Percentiles rank a stretch among this genome's conserved stretches.
These are phyloP conservation scores for Mucor indicus DNA, from an alignment of 371 early-diverging fungal species.

Conservation along the genomic window DNA sequence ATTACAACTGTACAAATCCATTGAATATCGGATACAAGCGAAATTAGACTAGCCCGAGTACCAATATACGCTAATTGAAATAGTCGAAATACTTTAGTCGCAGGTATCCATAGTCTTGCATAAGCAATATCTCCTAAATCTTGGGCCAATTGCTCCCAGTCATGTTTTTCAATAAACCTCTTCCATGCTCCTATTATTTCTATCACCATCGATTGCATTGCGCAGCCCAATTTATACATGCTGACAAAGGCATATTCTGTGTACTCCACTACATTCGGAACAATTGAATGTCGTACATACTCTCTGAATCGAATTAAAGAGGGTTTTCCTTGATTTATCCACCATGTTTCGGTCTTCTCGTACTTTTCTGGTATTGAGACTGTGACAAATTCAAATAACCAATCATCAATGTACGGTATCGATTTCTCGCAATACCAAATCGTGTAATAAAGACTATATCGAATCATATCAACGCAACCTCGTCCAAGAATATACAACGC, in stretches of 20 bases:
- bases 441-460: conserved; percentile 14
- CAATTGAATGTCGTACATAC: neutral
- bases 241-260: neutral
- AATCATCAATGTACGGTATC: conserved; percentile 32
- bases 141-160: conserved; percentile 24
- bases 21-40: conserved; percentile 13
- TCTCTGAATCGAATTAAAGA: neutral
- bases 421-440: conserved; percentile 26
- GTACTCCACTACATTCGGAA: conserved; percentile 1
- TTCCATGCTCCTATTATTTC: conserved; percentile 13
- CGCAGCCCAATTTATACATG: conserved; percentile 3
- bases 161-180: conserved; percentile 18
- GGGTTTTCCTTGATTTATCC: conserved; percentile 17
- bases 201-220: neutral
- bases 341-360: conserved; percentile 20
- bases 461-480: conserved; percentile 12
- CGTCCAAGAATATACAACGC: conserved; percentile 25
- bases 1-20: conserved; percentile 14
- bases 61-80: conserved; percentile 18
- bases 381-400: conserved; percentile 35
- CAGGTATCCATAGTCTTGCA: conserved; percentile 16
- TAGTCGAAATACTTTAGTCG: conserved; percentile 2
- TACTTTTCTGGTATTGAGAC: conserved; percentile 19
- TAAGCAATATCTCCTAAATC: conserved; percentile 17
- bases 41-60: neutral